These are phyloP conservation scores for Boletus rubescentipes DNA, from an alignment of 768 basidiomycete genomes.

Conservation along the genomic window DNA sequence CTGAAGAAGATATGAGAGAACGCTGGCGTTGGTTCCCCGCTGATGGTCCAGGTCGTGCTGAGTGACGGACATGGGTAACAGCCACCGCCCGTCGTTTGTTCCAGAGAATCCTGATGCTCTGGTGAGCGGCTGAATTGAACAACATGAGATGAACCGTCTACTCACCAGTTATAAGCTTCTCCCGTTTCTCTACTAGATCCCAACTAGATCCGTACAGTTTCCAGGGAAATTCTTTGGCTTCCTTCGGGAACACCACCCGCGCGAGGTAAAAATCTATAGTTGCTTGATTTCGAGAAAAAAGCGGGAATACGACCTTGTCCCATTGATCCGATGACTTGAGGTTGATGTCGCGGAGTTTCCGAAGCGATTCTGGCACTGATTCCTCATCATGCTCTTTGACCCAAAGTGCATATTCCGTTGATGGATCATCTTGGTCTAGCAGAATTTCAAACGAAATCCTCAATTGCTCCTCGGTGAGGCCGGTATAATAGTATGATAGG, in stretches of 20 bases:
- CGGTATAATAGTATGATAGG: slow-evolving; percentile 31
- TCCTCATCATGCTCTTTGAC: background rate
- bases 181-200: slow-evolving; percentile 32
- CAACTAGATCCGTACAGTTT: slow-evolving; percentile 32
- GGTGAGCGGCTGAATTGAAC: background rate
- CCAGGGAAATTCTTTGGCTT: slow-evolving; percentile 27
- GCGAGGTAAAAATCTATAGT: slow-evolving; percentile 21
- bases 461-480: background rate
- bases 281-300: slow-evolving; percentile 2
- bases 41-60: slow-evolving; percentile 28
- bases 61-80: slow-evolving; percentile 31
- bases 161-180: slow-evolving; percentile 8
- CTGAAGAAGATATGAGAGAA: slow-evolving; percentile 26
- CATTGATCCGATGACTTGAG: slow-evolving; percentile 10
- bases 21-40: slow-evolving; percentile 42
- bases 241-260: slow-evolving; percentile 32
- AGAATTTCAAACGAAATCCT: background rate
- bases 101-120: slow-evolving; percentile 35
- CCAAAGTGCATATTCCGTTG: background rate
- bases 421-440: background rate
- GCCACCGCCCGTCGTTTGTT: slow-evolving; percentile 38
- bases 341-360: background rate
- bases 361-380: background rate
- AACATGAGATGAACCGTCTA: no score
- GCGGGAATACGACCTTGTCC: background rate